Percentiles rank a stretch among this genome's conserved stretches.
Evolutionary conservation across 164 flowering plant genomes (phyloP).

Genomic region (Macadamia integrifolia): DNA sequence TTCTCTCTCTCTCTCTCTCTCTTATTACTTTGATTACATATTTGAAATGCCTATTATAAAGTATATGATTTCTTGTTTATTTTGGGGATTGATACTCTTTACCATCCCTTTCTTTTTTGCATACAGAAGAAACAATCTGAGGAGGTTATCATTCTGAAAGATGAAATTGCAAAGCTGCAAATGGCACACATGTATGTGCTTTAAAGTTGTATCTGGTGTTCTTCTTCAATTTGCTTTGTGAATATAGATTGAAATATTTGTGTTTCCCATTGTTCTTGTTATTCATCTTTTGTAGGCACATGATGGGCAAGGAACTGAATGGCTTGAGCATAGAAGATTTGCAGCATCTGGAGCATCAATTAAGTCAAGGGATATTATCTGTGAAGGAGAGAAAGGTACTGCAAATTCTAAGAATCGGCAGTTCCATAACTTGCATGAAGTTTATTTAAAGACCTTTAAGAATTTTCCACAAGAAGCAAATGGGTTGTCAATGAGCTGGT

Average conservation of each 20-base stretch:
- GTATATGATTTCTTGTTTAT: no score
- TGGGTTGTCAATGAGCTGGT: neutral
- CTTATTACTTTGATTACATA: no score
- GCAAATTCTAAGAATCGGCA: neutral
- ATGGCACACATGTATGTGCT: constrained; percentile 47
- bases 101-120: neutral
- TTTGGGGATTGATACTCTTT: neutral
- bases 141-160: constrained; percentile 48
- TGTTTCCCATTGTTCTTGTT: neutral
- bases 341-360: constrained; percentile 62
- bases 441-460: neutral
- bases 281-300: constrained; percentile 31
- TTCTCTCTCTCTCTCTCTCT: no score
- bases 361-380: constrained; percentile 51
- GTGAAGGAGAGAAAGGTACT: constrained; percentile 71
- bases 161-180: constrained; percentile 54
- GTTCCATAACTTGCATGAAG: neutral
- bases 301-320: constrained; percentile 62
- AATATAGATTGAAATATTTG: neutral
- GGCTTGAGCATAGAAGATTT: constrained; percentile 60
- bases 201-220: neutral
- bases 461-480: neutral
- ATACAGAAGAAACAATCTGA: constrained; percentile 22
- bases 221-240: neutral
- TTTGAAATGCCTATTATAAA: no score